Evolutionary conservation across 768 basidiomycete genomes (phyloP).

Genomic region (Amanita polypyramis): DNA sequence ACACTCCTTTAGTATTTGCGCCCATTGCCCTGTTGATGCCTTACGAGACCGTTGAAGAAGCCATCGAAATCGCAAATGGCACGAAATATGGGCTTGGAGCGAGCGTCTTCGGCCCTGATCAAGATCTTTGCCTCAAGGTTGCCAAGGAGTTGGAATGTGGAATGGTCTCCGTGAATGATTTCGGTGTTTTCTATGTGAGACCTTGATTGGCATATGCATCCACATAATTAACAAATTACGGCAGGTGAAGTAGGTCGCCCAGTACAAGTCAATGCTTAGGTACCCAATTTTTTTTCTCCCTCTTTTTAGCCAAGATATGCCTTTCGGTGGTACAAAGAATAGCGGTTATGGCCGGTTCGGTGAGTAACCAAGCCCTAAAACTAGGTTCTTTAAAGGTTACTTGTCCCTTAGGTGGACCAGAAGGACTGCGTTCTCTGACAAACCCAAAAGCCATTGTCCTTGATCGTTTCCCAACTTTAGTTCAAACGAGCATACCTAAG

Average conservation of each 20-base stretch:
- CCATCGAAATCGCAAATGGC: constrained; percentile 78
- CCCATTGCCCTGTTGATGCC: constrained; percentile 83
- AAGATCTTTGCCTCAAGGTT: constrained; percentile 66
- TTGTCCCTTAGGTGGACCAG: constrained; percentile 64
- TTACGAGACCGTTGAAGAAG: constrained; percentile 78
- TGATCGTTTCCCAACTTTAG: constrained; percentile 76
- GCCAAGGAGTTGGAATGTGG: constrained; percentile 82
- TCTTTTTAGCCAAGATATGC: constrained; percentile 64
- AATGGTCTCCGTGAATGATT: constrained; percentile 97
- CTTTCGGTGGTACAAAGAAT: constrained; percentile 88
- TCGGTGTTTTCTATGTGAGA: constrained; percentile 78
- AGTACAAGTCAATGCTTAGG: constrained; percentile 1
- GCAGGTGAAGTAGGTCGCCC: constrained; percentile 53
- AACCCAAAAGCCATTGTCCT: constrained; percentile 81
- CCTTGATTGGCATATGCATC: background rate
- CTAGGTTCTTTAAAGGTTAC: constrained; percentile 9
- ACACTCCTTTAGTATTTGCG: constrained; percentile 62
- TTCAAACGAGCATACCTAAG: constrained; percentile 80
- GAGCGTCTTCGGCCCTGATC: constrained; percentile 86
- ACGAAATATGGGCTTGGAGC: constrained; percentile 89
- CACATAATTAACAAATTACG: background rate
- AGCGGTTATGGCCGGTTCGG: constrained; percentile 94
- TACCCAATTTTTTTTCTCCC: background rate
- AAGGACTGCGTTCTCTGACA: constrained; percentile 83
- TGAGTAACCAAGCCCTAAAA: constrained; percentile 19